phyloP scores from a whole-genome alignment of 139 green algal genomes.

The Yamagishiella unicocca region DNA sequence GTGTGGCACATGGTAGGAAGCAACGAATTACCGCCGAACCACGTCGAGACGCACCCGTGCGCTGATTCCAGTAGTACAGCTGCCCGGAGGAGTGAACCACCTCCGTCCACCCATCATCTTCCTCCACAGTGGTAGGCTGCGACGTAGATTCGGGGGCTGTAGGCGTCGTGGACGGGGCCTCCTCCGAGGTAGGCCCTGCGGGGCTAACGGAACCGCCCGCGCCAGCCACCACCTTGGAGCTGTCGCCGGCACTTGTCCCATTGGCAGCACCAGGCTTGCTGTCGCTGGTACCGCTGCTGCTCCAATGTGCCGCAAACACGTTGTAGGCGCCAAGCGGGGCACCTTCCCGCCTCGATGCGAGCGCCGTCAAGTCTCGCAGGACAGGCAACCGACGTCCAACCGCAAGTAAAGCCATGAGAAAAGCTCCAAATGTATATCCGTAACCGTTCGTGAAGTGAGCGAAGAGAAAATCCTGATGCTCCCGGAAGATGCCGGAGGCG shows the following conservation, averaged over 20 bases:
- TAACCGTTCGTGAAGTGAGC: too few relatives aligned
- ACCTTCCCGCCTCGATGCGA: neutral
- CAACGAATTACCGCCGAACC: too few relatives aligned
- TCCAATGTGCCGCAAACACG: neutral
- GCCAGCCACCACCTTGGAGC: neutral
- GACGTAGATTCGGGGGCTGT: neutral
- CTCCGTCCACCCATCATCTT: conserved; percentile 58
- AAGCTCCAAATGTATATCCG: too few relatives aligned
- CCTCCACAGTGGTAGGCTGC: neutral
- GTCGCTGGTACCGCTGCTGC: neutral
- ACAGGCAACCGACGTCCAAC: neutral
- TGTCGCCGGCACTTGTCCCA: neutral
- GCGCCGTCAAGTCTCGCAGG: conserved; percentile 15
- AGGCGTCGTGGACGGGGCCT: neutral
- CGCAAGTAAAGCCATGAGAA: neutral
- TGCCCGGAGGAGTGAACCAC: conserved; percentile 51
- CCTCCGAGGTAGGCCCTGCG: neutral
- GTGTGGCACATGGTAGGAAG: too few relatives aligned
- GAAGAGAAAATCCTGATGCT: too few relatives aligned
- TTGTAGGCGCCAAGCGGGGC: neutral
- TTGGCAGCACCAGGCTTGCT: neutral
- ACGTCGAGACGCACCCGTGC: conserved; percentile 42
- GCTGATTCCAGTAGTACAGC: conserved; percentile 62
- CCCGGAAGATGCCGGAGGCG: too few relatives aligned
- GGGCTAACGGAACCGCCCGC: neutral